phyloP scores from a whole-genome alignment of 2,329 filamentous ascomycete genomes.

The Ascomycota sp. region DNA sequence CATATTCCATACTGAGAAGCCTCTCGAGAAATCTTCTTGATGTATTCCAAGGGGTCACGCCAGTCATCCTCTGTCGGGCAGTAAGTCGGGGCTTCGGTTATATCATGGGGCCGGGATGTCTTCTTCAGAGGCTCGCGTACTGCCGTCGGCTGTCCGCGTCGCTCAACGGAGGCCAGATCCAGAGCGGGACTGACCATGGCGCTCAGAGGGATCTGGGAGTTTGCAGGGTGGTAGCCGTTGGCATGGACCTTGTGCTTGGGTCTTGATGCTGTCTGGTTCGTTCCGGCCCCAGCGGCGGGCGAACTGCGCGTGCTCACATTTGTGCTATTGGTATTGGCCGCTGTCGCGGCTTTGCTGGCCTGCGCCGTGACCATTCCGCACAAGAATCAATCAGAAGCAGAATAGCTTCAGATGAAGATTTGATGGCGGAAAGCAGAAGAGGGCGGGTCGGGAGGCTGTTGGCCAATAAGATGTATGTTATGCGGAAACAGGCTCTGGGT shows the following conservation, averaged over 20 bases:
- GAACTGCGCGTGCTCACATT: slow-evolving; percentile 30
- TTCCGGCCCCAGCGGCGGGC: slow-evolving; percentile 19
- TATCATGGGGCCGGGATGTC: slow-evolving; percentile 56
- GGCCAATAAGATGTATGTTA: not conserved
- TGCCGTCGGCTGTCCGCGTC: slow-evolving; percentile 60
- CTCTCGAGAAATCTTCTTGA: slow-evolving; percentile 73
- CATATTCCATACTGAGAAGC: slow-evolving; percentile 75
- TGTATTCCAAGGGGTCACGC: slow-evolving; percentile 80
- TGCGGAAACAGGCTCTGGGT: not conserved
- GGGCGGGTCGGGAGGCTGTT: too few species aligned
- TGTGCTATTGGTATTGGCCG: slow-evolving; percentile 17
- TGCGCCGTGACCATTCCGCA: slow-evolving; percentile 18
- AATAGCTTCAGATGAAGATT: not conserved
- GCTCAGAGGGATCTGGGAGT: slow-evolving; percentile 29
- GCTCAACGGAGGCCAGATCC: slow-evolving; percentile 75
- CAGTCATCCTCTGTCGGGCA: slow-evolving; percentile 82
- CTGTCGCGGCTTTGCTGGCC: slow-evolving; percentile 15
- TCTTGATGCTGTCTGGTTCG: slow-evolving; percentile 17
- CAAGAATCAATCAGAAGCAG: slow-evolving; percentile 1
- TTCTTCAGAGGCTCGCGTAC: slow-evolving; percentile 56
- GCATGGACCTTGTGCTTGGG: slow-evolving; percentile 30
- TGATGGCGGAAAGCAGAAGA: not conserved
- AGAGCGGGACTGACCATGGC: slow-evolving; percentile 39
- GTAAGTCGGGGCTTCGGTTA: slow-evolving; percentile 79
- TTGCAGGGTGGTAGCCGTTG: slow-evolving; percentile 29